Evolutionary conservation across 331 rosid species (phyloP), one percentile per base, ranked within the genome.

Genomic region (Phaseolus coccineus): DNA sequence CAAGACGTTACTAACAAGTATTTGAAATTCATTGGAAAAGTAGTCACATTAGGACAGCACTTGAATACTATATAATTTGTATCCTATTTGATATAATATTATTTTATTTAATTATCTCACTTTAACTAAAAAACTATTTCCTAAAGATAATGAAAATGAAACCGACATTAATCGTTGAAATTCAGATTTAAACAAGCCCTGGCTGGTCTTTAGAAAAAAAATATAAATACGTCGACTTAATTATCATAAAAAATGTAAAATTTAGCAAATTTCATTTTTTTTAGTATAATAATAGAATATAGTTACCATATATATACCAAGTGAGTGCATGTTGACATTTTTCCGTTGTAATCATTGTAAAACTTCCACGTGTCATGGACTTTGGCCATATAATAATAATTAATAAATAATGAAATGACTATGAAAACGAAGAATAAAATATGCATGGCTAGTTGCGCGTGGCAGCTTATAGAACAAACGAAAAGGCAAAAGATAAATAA

Each of bases 301-400:
- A 57, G 15, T 58, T 11, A 25, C 27, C 33, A 1, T 24, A 3
- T 11, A 24, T 24, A 16, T 63, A 16, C 8, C 39, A 35, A 4
- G 39, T 35, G 42, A 47, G 58, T 13, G 40, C 58, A 27, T 4
- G 7, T n/a, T 13, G 79, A 75, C 59, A 47, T 55, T n/a, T 61
- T 5, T 74, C 1, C 13, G 0, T 11, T 48, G 9, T 3, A 64
- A 35, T 56, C 53, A 37, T 15, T 39, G 40, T 66, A n/a, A 52
- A 65, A 65, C 19, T 24, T 40, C 68, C 57, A 53, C 57, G 81
- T 77, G 74, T 53, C 53, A 24, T 77, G 47, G 30, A 52, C 53
- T 64, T 76, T 77, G 73, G 55, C 53, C 72, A 31, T 50, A 64
- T 15, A 73, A 58, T 55, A n/a, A 25, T 46, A 39, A 73, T 3